Base-by-base conservation (phyloP, 306 rosid genomes). In the Rosa persica region DNA sequence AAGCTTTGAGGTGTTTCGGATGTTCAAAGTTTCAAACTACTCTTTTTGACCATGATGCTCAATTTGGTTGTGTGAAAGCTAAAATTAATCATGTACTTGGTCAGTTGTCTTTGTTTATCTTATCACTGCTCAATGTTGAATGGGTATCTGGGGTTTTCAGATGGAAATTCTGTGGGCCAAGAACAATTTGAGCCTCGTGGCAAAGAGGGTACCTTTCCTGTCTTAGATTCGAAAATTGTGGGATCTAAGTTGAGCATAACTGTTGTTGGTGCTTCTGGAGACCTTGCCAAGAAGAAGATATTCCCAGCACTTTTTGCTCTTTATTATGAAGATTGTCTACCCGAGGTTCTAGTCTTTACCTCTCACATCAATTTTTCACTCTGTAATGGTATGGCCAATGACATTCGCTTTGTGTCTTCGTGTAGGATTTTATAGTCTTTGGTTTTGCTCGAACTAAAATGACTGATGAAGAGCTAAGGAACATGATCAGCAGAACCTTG, bases 281-380 rank as follows among this genome's bases (percentile, higher is more conserved):
- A 94, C 88, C 97, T 94, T 74, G 98, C 98, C 36, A 94, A 85
- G 78, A 92, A 94, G 92, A 94, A 94, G 89, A 94, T 94, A 42
- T 94, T 94, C 81, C 97, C 98, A 20, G 98, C 98, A 9, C 97
- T 94, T 71, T 94, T 94, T 80, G 98, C 98, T 52, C 97, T 94
- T 66, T 94, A 82, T 68, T 94, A 94, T 67, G 98, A 94, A 79
- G 97, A 87, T 89, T 94, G 87, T 76, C 86, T 92, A 58, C 98
- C 97, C 23, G 82, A 92, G 97, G 97, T 94, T 70, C 51, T 15
- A 39, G 72, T 80, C 81, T 30, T 60, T 23, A 36, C 72, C 27
- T 27, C 47, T 57, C 54, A 15, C 27, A 13, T 79, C 54, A 54
- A 68, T 48, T 49, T 76, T 82, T 70, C 49, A 54, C 15, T 52